Conservation (phyloP, 129 eudicot genomes). For the Solidago caesia region DNA sequence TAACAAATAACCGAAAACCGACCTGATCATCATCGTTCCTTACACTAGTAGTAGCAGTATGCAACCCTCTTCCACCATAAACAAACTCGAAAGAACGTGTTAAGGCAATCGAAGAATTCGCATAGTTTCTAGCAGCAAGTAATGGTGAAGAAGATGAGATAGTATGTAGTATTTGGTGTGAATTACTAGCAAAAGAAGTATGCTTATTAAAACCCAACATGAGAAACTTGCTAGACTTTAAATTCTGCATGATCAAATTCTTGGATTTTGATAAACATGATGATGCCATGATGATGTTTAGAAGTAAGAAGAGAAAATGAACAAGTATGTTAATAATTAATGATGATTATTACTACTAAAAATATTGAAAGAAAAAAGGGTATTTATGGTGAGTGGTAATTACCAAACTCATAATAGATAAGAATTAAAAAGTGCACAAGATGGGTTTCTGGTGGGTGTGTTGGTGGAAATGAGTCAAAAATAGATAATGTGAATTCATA, state of each 20-base stretch:
- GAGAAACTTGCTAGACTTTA: constrained; percentile 17
- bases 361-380: not conserved
- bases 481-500: too few relatives aligned
- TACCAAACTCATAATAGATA: too few relatives aligned
- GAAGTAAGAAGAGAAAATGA: not conserved
- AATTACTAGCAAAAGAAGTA: constrained; percentile 15
- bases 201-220: constrained; percentile 3
- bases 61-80: constrained; percentile 10
- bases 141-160: constrained; percentile 16
- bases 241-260: constrained; percentile 8
- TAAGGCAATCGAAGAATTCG: constrained; percentile 5
- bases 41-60: constrained; percentile 28
- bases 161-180: constrained; percentile 13
- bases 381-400: not conserved
- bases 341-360: not conserved
- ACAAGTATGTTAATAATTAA: not conserved
- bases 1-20: not conserved
- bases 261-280: constrained; percentile 28
- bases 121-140: not conserved
- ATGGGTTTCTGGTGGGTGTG: too few relatives aligned
- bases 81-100: constrained; percentile 2
- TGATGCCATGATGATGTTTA: constrained; percentile 23
- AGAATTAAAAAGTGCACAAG: too few relatives aligned
- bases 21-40: constrained; percentile 29
- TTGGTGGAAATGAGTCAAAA: too few relatives aligned